Evolutionary conservation across 2,329 filamentous ascomycete species (phyloP).

Genomic region (Diaporthe destruens): DNA sequence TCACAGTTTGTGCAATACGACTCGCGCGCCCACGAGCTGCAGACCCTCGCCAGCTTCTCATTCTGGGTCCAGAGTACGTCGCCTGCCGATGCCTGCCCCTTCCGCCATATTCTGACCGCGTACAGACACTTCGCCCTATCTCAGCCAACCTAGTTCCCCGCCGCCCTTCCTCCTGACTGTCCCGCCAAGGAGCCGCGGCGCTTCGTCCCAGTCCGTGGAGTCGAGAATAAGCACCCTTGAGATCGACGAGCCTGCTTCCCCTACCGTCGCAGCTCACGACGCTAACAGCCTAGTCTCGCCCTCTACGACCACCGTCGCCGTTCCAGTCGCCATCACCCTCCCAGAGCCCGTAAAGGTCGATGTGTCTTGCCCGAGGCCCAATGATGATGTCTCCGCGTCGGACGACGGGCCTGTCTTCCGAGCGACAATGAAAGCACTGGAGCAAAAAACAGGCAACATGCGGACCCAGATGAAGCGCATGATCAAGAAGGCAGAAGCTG

Average conservation of each 20-base stretch:
- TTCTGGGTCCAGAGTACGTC: constrained; percentile 90
- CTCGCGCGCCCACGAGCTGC: constrained; percentile 87
- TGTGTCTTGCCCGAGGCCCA: constrained; percentile 85
- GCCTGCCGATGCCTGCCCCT: constrained; percentile 41
- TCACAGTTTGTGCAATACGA: constrained; percentile 94
- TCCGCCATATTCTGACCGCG: constrained; percentile 38
- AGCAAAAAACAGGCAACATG: constrained; percentile 97
- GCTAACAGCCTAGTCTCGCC: constrained; percentile 44
- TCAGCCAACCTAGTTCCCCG: constrained; percentile 73
- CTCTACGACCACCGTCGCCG: constrained; percentile 11
- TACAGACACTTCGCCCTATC: constrained; percentile 57
- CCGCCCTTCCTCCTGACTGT: constrained; percentile 80
- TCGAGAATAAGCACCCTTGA: constrained; percentile 84
- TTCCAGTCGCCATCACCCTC: constrained; percentile 28
- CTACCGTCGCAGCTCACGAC: constrained; percentile 58
- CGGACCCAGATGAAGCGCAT: constrained; percentile 95
- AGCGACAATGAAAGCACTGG: constrained; percentile 94
- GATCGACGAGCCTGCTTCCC: constrained; percentile 70
- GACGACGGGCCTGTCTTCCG: constrained; percentile 97
- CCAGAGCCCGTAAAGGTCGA: constrained; percentile 82
- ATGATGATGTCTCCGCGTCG: constrained; percentile 84
- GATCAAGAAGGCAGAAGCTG: constrained; percentile 91
- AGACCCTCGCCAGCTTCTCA: constrained; percentile 91
- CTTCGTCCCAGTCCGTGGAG: constrained; percentile 88
- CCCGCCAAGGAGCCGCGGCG: constrained; percentile 82